These are phyloP conservation scores for Phytophthora rubi DNA, from an alignment of 352 stramenopile genomes.

Conservation along the genomic window DNA sequence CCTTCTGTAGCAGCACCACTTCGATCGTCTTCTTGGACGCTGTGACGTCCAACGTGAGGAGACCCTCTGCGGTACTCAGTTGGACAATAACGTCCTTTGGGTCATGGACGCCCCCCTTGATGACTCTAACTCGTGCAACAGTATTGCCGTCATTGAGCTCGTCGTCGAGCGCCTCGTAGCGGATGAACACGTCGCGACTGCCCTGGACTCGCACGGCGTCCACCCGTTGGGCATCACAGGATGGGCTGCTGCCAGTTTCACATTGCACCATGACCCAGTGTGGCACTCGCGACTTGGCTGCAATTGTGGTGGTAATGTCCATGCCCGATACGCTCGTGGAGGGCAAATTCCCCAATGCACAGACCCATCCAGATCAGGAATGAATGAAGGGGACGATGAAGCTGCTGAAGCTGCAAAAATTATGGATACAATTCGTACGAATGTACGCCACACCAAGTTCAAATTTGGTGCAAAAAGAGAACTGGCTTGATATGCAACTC, in stretches of 20 bases:
- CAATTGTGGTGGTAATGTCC: conserved; percentile 13
- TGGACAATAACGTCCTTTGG: conserved; percentile 21
- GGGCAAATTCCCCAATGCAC: conserved; percentile 12
- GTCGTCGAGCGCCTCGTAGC: conserved; percentile 15
- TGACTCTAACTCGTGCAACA: conserved; percentile 21
- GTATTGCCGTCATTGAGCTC: background rate
- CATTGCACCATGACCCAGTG: conserved; percentile 25
- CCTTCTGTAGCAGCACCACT: conserved; percentile 25
- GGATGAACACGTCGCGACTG: conserved; percentile 29
- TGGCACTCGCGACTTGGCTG: conserved; percentile 20
- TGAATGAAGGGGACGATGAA: background rate
- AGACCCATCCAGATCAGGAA: conserved; percentile 14
- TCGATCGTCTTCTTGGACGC: conserved; percentile 25
- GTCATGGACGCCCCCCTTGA: conserved; percentile 28
- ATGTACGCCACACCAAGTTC: background rate
- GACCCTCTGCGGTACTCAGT: conserved; percentile 13
- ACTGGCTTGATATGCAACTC: conserved; percentile 27
- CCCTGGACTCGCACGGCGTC: conserved; percentile 23
- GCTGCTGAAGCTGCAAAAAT: background rate
- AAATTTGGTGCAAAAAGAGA: background rate
- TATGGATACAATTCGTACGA: background rate
- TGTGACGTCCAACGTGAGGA: conserved; percentile 29
- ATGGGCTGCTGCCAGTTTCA: conserved; percentile 22
- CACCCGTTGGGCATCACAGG: conserved; percentile 27
- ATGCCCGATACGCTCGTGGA: conserved; percentile 12